Conservation (phyloP, 2,329 filamentous ascomycete species). For the Fusarium heterosporum region DNA sequence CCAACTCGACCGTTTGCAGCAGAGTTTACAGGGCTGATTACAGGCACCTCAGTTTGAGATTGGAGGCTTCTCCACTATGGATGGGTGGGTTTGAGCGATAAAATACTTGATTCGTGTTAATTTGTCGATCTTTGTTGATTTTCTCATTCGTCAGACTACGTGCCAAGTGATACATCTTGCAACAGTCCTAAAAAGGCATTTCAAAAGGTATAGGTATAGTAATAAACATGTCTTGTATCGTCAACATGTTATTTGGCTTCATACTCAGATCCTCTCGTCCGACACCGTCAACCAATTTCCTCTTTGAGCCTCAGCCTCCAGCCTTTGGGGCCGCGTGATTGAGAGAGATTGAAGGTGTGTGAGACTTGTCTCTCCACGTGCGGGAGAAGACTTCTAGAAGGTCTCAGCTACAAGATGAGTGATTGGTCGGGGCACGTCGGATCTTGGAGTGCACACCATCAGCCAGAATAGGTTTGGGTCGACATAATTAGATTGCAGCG, state of each 20-base stretch:
- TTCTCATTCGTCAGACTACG: slow-evolving; percentile 13
- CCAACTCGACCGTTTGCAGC: slow-evolving; percentile 27
- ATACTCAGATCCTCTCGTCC: slow-evolving; percentile 1
- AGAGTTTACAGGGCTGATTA: slow-evolving; percentile 36
- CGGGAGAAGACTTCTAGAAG: slow-evolving; percentile 47
- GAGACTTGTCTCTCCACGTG: slow-evolving; percentile 26
- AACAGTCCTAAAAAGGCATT: not conserved
- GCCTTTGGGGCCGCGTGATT: slow-evolving; percentile 27
- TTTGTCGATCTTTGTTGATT: not conserved
- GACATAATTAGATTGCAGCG: not conserved
- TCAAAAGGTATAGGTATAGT: not conserved
- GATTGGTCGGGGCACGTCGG: slow-evolving; percentile 25
- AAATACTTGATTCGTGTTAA: slow-evolving; percentile 16
- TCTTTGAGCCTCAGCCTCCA: slow-evolving; percentile 22
- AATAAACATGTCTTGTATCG: not conserved
- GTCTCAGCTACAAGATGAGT: slow-evolving; percentile 1
- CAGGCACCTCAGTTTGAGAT: slow-evolving; percentile 10
- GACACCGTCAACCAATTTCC: slow-evolving; percentile 7
- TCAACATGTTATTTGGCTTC: not conserved
- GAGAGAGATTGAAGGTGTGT: slow-evolving; percentile 17
- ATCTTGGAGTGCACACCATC: slow-evolving; percentile 18
- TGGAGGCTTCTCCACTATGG: slow-evolving; percentile 13
- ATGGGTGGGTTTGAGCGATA: slow-evolving; percentile 22
- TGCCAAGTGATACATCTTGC: not conserved
- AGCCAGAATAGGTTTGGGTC: slow-evolving; percentile 10